Evolutionary conservation across 78 protist genomes (phyloP).

Genomic region (Dictyostelium capitatum): DNA sequence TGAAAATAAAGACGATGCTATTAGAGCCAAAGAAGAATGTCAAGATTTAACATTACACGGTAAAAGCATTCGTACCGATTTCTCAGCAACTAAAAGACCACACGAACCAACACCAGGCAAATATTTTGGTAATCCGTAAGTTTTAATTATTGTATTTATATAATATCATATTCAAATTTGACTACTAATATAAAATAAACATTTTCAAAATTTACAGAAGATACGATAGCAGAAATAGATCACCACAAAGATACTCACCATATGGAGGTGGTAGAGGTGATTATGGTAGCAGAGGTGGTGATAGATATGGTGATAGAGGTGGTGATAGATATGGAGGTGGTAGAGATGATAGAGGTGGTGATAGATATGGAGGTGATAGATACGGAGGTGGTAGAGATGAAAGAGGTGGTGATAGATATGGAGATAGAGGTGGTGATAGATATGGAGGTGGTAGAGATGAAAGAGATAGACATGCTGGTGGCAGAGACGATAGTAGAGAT

Average conservation of each 20-base stretch:
- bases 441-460: not conserved
- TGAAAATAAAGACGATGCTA: slow-evolving; percentile 52
- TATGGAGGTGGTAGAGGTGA: slow-evolving; percentile 43
- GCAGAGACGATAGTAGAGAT: slow-evolving; percentile 32
- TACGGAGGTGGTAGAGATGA: not conserved
- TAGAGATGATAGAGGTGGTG: not conserved
- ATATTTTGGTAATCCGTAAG: slow-evolving; percentile 64
- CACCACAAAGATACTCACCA: slow-evolving; percentile 63
- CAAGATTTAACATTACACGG: slow-evolving; percentile 60
- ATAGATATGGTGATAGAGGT: not conserved
- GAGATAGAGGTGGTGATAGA: not conserved
- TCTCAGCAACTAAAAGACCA: slow-evolving; percentile 57
- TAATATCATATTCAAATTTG: too few species aligned
- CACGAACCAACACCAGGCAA: slow-evolving; percentile 78
- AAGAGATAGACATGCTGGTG: not conserved
- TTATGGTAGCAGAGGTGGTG: slow-evolving; percentile 4
- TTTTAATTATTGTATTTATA: too few species aligned
- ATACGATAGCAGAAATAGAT: slow-evolving; percentile 13
- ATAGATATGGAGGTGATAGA: slow-evolving; percentile 11
- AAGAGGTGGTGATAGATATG: slow-evolving; percentile 25
- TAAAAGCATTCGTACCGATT: slow-evolving; percentile 64
- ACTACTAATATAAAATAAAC: too few species aligned
- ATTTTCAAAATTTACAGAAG: too few species aligned
- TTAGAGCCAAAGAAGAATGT: slow-evolving; percentile 59
- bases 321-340: slow-evolving; percentile 3